Percentiles rank a stretch among this genome's conserved stretches.
Evolutionary conservation across 176 grass and related monocot genomes (phyloP).

Genomic region (Saccharum spontaneum): DNA sequence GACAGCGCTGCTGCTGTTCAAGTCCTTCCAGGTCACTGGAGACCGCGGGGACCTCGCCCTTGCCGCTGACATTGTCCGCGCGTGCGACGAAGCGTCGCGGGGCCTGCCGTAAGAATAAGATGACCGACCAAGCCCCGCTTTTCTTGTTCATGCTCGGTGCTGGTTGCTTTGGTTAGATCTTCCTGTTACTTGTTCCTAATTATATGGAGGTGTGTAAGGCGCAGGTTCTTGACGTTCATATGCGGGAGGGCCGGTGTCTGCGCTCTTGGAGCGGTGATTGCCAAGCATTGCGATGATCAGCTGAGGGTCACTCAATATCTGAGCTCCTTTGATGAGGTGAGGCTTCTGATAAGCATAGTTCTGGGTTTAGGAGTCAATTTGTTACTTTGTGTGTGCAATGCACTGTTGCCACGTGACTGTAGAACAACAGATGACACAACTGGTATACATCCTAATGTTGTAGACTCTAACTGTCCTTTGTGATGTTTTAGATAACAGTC

Average conservation of each 20-base stretch:
- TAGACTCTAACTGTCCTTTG: not conserved
- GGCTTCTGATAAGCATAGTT: not conserved
- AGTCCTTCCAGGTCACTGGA: slow-evolving; percentile 69
- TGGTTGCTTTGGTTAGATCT: not conserved
- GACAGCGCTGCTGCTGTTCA: slow-evolving; percentile 84
- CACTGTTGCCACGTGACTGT: not conserved
- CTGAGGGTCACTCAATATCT: slow-evolving; percentile 54
- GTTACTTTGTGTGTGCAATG: not conserved
- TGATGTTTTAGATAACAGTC: slow-evolving; percentile 61
- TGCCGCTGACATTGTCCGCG: slow-evolving; percentile 53
- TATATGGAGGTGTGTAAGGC: slow-evolving; percentile 31
- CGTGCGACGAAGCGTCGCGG: slow-evolving; percentile 55
- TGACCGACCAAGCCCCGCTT: not conserved
- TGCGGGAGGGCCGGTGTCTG: slow-evolving; percentile 79
- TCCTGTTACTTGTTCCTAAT: slow-evolving; percentile 23
- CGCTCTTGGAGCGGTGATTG: slow-evolving; percentile 76
- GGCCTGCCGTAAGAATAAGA: slow-evolving; percentile 76
- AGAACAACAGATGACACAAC: not conserved
- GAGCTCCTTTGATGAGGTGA: slow-evolving; percentile 76
- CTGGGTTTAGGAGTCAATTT: not conserved
- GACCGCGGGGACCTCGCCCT: slow-evolving; percentile 56
- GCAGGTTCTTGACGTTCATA: slow-evolving; percentile 93
- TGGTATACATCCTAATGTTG: not conserved
- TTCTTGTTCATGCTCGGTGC: not conserved
- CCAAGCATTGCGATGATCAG: slow-evolving; percentile 51